These are phyloP conservation scores for Cutaneotrichosporon cavernicola DNA, from an alignment of 1,284 basidiomycete genomes.

Conservation along the genomic window DNA sequence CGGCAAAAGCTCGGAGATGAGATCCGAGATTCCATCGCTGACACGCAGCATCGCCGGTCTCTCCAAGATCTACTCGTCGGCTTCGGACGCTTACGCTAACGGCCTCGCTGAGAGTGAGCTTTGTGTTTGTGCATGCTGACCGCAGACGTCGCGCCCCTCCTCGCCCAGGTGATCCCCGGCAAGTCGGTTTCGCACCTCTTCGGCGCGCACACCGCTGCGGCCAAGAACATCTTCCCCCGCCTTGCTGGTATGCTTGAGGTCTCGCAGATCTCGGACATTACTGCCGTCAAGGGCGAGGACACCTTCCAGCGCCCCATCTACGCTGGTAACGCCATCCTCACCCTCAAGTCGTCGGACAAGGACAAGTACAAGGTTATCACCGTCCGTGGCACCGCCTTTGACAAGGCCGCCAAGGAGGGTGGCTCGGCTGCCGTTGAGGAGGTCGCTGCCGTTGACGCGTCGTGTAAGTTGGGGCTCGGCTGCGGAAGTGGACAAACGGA, in stretches of 20 bases:
- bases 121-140: conserved; percentile 3
- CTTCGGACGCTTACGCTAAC: conserved; percentile 53
- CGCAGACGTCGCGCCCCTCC: conserved; percentile 57
- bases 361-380: conserved; percentile 87
- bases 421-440: conserved; percentile 63
- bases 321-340: conserved; percentile 95
- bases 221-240: conserved; percentile 77
- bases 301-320: conserved; percentile 93
- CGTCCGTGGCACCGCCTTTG: conserved; percentile 90
- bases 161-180: conserved; percentile 56
- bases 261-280: conserved; percentile 83
- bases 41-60: conserved; percentile 52
- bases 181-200: conserved; percentile 78
- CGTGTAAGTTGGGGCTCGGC: conserved; percentile 52
- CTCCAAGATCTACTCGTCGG: conserved; percentile 54
- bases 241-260: conserved; percentile 83
- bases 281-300: conserved; percentile 75
- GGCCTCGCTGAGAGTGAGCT: conserved; percentile 54
- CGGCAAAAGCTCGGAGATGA: neutral
- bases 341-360: conserved; percentile 71
- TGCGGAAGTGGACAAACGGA: neutral
- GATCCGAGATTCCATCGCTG: neutral
- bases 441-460: conserved; percentile 66
- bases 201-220: conserved; percentile 71
- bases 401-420: conserved; percentile 61